Evolutionary conservation across 306 rosid genomes (phyloP).

Genomic region (Cicer pinnatifidum): DNA sequence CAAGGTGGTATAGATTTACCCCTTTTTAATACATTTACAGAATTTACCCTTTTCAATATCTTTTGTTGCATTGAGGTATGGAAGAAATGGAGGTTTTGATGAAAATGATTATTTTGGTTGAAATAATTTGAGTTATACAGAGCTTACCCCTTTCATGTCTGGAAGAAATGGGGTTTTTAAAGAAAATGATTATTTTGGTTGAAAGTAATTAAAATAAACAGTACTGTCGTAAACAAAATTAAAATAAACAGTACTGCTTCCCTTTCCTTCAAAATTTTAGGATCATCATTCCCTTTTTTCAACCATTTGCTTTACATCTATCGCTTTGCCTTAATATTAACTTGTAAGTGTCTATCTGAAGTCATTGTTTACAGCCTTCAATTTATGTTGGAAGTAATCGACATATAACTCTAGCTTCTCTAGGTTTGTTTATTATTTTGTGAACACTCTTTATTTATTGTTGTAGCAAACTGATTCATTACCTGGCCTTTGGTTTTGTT

Average conservation of each 20-base stretch:
- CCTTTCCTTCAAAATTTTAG: conserved; percentile 8
- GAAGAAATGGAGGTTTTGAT: conserved; percentile 33
- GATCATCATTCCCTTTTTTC: background rate
- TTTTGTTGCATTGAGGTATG: conserved; percentile 16
- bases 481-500: conserved; percentile 3
- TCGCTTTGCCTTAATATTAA: conserved; percentile 3
- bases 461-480: conserved; percentile 29
- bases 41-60: conserved; percentile 1
- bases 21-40: background rate
- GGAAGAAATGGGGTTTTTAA: conserved; percentile 36
- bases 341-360: background rate
- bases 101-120: background rate
- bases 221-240: too few species aligned
- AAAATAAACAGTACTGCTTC: background rate
- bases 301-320: conserved; percentile 25
- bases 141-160: conserved; percentile 7
- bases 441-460: conserved; percentile 12
- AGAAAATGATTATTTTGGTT: conserved; percentile 26
- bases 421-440: conserved; percentile 34
- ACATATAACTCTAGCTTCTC: background rate
- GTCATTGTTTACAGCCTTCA: conserved; percentile 13
- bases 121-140: background rate
- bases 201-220: conserved; percentile 7
- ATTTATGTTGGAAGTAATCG: conserved; percentile 5
- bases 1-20: background rate